Evolutionary conservation across 106 monocot species (phyloP), one percentile per base, ranked within the genome.

Genomic region (Dioscorea zingiberensis): DNA sequence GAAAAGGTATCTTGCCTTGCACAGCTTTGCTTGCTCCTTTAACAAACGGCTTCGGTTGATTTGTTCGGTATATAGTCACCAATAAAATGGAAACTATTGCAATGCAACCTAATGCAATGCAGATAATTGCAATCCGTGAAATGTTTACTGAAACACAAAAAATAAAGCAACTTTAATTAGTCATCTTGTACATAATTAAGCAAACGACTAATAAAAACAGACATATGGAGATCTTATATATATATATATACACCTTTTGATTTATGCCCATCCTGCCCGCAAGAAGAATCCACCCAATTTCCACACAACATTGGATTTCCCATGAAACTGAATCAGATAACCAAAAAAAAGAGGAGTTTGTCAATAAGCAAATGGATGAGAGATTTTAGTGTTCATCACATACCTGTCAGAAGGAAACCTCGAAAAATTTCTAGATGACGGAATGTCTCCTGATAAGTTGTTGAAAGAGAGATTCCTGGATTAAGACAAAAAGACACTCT

Each of bases 401-500:
- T 85, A 98, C 98, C 98, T 93, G 55, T 80, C 79, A 21, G 72
- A 66, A 60, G 81, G 69, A 69, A 98, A 98, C 57, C 77, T 81
- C 30, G 92, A 83, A 69, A 93, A 93, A 56, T 80, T 89, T 66
- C 86, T 98, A 13, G 60, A 68, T 27, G 46, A 58, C 19, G 98
- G 98, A 30, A 98, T 68, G 25, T 69, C 55, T 48, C 98, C 98
- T 23, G 93, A 93, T n/a, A 98, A 80, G 68, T 98, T 93, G 45
- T 98, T 98, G 75, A 73, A 93, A 18, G 98, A 98, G 13, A 98
- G 81, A 64, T 98, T 86, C 84, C 98, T 98, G 79, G 67, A 74
- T 21, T 51, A 21, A 62, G 14, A 51, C 11, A 51, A n/a, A n/a
- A n/a, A n/a, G n/a, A 6, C 25, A 28, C 55, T 18, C 48, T 25